Evolutionary conservation across 1,139 yeast genomes (phyloP).

Genomic region (Candida buenavistaensis): DNA sequence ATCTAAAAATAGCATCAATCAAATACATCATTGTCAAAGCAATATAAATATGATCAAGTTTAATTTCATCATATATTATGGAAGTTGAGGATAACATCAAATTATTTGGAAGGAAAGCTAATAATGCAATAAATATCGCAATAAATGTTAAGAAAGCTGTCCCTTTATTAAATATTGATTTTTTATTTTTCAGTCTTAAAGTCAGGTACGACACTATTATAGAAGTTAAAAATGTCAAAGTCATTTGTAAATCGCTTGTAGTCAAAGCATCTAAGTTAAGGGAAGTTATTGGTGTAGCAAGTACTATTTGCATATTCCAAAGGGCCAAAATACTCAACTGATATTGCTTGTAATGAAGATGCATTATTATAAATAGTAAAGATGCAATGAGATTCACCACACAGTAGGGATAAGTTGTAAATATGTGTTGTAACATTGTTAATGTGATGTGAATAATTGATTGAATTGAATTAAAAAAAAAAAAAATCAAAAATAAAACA

Average conservation of each 20-base stretch:
- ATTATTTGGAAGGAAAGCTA: slow-evolving; percentile 4
- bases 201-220: slow-evolving; percentile 2
- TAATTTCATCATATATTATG: slow-evolving; percentile 4
- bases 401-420: slow-evolving; percentile 9
- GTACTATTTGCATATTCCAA: slow-evolving; percentile 11
- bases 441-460: too few species aligned
- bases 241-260: slow-evolving; percentile 1
- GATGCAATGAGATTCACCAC: slow-evolving; percentile 9
- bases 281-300: slow-evolving; percentile 1
- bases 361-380: slow-evolving; percentile 3
- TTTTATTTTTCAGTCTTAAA: slow-evolving; percentile 2
- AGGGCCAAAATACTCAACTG: slow-evolving; percentile 5
- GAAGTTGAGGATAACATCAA: slow-evolving; percentile 7
- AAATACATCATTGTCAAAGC: slow-evolving; percentile 3
- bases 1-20: slow-evolving; percentile 5
- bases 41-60: slow-evolving; percentile 8
- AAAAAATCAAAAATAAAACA: too few species aligned
- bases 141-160: slow-evolving; percentile 7
- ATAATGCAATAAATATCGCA: slow-evolving; percentile 2
- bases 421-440: too few species aligned
- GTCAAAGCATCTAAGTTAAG: neutral
- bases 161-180: slow-evolving; percentile 1
- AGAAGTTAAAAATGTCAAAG: slow-evolving; percentile 4
- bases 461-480: too few species aligned
- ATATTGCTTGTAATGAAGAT: slow-evolving; percentile 3